These are phyloP conservation scores for Trichomonas gallinae DNA, from an alignment of 208 protist genomes.

Conservation along the genomic window DNA sequence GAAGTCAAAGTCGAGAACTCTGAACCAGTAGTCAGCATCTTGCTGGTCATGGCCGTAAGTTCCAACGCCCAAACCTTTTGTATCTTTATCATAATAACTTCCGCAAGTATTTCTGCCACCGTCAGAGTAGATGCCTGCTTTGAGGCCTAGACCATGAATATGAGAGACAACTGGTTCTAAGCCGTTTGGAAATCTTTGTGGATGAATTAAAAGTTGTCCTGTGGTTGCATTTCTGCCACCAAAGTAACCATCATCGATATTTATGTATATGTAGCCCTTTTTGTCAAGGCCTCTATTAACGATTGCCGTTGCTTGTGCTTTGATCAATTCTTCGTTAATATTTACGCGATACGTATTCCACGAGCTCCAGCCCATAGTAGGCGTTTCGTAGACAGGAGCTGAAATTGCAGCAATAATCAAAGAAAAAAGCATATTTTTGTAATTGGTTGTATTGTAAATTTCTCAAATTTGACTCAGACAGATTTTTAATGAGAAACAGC, in stretches of 20 bases:
- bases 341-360: not conserved
- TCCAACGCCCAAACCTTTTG: not conserved
- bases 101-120: not conserved
- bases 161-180: not conserved
- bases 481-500: too few species aligned
- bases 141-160: not conserved
- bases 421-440: not conserved
- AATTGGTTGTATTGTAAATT: too few species aligned
- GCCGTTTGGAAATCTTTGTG: not conserved
- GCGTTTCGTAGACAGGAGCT: not conserved
- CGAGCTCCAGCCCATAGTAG: not conserved
- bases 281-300: not conserved
- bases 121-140: not conserved
- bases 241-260: slow-evolving; percentile 5
- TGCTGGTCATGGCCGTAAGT: not conserved
- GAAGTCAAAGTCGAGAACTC: not conserved
- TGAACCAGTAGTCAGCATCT: not conserved
- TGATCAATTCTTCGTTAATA: not conserved
- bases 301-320: not conserved
- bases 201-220: not conserved
- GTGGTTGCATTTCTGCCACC: not conserved
- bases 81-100: not conserved
- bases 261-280: not conserved
- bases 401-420: not conserved
- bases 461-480: too few species aligned